phyloP scores from a whole-genome alignment of 495 filamentous ascomycete genomes.

The Margaritispora aquatica region DNA sequence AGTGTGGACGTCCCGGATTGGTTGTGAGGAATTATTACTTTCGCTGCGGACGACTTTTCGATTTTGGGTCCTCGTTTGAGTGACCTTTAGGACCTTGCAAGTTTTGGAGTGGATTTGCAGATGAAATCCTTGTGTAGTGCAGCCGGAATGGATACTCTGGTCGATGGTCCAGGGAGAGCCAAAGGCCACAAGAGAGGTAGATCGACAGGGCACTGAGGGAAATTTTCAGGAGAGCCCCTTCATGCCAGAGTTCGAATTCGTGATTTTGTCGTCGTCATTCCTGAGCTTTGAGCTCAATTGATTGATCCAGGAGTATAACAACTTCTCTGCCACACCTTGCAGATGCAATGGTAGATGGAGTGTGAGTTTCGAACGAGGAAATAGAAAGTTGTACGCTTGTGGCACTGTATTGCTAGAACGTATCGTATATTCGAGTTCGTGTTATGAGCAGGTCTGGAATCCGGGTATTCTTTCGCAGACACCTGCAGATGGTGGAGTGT shows the following conservation, averaged over 20 bases:
- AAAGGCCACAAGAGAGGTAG: neutral
- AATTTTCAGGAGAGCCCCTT: too few relatives aligned
- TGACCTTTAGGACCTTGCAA: neutral
- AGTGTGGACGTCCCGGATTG: slow-evolving; percentile 14
- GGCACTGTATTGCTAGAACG: too few relatives aligned
- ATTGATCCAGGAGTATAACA: too few relatives aligned
- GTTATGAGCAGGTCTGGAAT: neutral
- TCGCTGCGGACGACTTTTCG: neutral
- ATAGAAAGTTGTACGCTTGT: too few relatives aligned
- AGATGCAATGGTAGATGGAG: too few relatives aligned
- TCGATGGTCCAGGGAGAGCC: neutral
- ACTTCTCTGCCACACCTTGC: too few relatives aligned
- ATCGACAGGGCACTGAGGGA: neutral
- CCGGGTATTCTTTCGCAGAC: neutral
- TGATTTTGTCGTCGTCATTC: too few relatives aligned
- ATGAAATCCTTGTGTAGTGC: neutral
- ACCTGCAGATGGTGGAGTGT: neutral
- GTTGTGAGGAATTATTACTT: neutral
- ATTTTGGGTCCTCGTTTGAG: too few relatives aligned
- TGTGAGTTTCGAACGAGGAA: too few relatives aligned
- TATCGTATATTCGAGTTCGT: too few relatives aligned
- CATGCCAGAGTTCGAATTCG: too few relatives aligned
- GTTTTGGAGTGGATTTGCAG: neutral
- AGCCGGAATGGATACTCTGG: neutral
- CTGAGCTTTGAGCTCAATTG: too few relatives aligned